Evolutionary conservation across 139 green algal species (phyloP).

Genomic region (Chlamydomonas eustigma): DNA sequence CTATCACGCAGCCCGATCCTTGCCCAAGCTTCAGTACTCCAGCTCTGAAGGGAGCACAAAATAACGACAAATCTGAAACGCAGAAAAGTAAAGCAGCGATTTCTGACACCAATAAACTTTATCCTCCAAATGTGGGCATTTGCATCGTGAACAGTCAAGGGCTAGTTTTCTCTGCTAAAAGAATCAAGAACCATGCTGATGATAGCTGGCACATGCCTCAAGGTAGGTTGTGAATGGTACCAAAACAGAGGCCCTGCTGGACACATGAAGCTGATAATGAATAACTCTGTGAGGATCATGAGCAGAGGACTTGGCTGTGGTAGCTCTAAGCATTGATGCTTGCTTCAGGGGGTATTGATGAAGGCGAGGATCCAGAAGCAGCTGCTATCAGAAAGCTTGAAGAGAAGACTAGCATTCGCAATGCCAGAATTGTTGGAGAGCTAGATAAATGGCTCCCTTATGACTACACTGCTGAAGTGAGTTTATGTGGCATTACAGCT

Average conservation of each 20-base stretch:
- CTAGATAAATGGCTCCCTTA: constrained; percentile 23
- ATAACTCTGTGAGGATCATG: too few relatives aligned
- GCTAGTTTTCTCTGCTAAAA: constrained; percentile 14
- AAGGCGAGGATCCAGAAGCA: constrained; percentile 33
- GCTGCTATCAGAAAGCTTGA: constrained; percentile 31
- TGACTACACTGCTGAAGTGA: constrained; percentile 20
- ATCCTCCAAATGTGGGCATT: constrained; percentile 14
- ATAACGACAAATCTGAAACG: too few relatives aligned
- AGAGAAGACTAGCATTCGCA: constrained; percentile 28
- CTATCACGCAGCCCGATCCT: too few relatives aligned
- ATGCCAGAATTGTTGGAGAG: constrained; percentile 12
- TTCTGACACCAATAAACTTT: too few relatives aligned
- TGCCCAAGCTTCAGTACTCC: too few relatives aligned
- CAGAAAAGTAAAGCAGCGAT: too few relatives aligned
- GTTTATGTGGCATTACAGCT: not conserved
- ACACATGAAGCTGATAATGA: too few relatives aligned
- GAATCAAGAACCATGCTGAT: not conserved
- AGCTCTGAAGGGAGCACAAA: too few relatives aligned
- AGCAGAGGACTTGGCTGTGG: not conserved
- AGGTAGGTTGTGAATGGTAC: not conserved
- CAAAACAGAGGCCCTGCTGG: too few relatives aligned
- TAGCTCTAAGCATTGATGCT: too few relatives aligned
- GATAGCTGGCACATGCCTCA: constrained; percentile 22
- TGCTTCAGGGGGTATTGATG: constrained; percentile 32
- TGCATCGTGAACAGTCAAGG: constrained; percentile 20